Base-by-base conservation (phyloP, 2,329 filamentous ascomycete genomes). In the Orbilia oligospora region DNA sequence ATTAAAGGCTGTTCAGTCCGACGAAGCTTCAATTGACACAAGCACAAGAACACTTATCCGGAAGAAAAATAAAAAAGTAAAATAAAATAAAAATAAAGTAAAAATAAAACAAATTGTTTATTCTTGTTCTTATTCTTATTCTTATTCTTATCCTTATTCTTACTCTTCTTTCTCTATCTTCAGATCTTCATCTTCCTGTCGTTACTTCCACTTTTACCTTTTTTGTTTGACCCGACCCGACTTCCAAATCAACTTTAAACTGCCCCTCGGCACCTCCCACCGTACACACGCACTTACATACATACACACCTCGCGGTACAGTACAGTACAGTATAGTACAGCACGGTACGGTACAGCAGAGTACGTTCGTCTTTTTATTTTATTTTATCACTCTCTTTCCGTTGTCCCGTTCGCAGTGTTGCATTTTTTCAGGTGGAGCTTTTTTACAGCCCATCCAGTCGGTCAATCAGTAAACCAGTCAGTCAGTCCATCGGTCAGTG, bases 41-140 rank as follows among this genome's bases (percentile, higher is more conserved):
- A 41, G 46, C 56, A 48, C 64, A 38, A 71, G 66, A 76, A 66
- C 73, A 71, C 67, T 77, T 63, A 77, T 77, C 73, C 73, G 33
- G 61, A 48, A 71, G 69, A 64, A 46, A 71, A 44, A 51, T 44
- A 61, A 61, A 61, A 44, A n/a, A n/a, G n/a, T n/a, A n/a, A n/a
- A n/a, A n/a, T n/a, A n/a, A n/a, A n/a, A n/a, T n/a, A n/a, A n/a
- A n/a, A n/a, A n/a, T n/a, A n/a, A n/a, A n/a, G n/a, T n/a, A n/a
- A n/a, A n/a, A n/a, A n/a, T n/a, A n/a, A n/a, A n/a, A n/a, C n/a
- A n/a, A n/a, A n/a, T n/a, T n/a, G n/a, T n/a, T n/a, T n/a, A n/a
- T n/a, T n/a, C n/a, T n/a, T n/a, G n/a, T n/a, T n/a, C n/a, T n/a
- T n/a, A n/a, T n/a, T n/a, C n/a, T n/a, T 44, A 61, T 27, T 10